phyloP scores from a whole-genome alignment of 805 yeast species.

The Schizosaccharomyces lindneri region DNA sequence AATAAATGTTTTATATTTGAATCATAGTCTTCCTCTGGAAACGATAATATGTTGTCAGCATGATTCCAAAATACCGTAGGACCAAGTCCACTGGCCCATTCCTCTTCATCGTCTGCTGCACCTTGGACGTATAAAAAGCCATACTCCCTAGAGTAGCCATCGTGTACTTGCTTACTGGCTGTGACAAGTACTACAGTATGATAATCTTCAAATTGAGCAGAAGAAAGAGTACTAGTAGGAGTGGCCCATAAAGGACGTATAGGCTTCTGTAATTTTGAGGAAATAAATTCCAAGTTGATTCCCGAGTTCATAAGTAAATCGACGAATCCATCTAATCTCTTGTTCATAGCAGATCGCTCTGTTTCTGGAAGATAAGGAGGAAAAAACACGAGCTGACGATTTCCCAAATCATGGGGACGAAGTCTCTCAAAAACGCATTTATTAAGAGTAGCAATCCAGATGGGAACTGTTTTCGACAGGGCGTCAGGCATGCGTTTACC shows the following conservation, averaged over 20 bases:
- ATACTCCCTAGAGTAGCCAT: constrained; percentile 23
- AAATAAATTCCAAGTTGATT: constrained; percentile 17
- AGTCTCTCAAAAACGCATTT: constrained; percentile 21
- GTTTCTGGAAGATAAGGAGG: constrained; percentile 23
- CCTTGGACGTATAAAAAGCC: constrained; percentile 62
- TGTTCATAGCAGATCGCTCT: constrained; percentile 29
- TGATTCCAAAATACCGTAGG: background rate
- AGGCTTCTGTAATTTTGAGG: constrained; percentile 21
- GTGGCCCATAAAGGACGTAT: constrained; percentile 46
- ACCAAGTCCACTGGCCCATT: constrained; percentile 29
- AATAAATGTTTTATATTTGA: background rate
- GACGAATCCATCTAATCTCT: constrained; percentile 25
- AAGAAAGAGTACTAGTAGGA: constrained; percentile 25
- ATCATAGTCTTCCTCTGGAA: background rate
- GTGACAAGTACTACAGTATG: constrained; percentile 30
- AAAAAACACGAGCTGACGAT: constrained; percentile 18
- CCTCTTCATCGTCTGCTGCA: constrained; percentile 83
- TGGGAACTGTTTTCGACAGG: constrained; percentile 62
- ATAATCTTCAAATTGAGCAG: constrained; percentile 16
- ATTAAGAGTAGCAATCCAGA: constrained; percentile 71
- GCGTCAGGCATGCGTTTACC: constrained; percentile 78
- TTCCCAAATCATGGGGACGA: constrained; percentile 7
- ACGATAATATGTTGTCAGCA: background rate
- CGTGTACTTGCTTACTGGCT: constrained; percentile 36
- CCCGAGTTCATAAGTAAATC: constrained; percentile 17